A percentile compares a stretch with the other conserved stretches of the same genome.
These are phyloP conservation scores for Cystobasidium tubakii DNA, from an alignment of 768 basidiomycete genomes.

Conservation along the genomic window DNA sequence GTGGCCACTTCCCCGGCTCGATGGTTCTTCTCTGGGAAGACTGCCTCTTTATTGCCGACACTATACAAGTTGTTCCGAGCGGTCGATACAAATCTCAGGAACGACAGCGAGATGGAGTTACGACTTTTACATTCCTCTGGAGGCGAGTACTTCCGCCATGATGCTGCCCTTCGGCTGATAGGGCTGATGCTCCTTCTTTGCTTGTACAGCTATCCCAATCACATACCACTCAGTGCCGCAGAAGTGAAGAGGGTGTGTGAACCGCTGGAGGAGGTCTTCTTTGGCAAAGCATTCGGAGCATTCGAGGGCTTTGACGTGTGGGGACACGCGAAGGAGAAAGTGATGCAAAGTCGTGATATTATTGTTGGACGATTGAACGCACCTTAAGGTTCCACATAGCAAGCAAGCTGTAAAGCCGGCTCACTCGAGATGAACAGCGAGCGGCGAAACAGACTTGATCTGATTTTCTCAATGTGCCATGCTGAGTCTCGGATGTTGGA, in stretches of 20 bases:
- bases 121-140: conserved; percentile 29
- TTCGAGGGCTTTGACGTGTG: conserved; percentile 30
- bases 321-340: conserved; percentile 35
- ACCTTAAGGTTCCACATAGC: not conserved
- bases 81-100: conserved; percentile 26
- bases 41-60: conserved; percentile 35
- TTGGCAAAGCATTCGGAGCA: conserved; percentile 36
- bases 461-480: too few relatives aligned
- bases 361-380: not conserved
- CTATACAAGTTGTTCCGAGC: conserved; percentile 33
- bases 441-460: too few relatives aligned
- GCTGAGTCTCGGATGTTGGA: too few relatives aligned
- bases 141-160: conserved; percentile 11
- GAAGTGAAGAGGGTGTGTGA: conserved; percentile 29
- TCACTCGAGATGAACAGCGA: too few relatives aligned
- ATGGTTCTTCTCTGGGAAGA: conserved; percentile 37
- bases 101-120: conserved; percentile 27
- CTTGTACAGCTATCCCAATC: conserved; percentile 34
- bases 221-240: conserved; percentile 27
- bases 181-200: not conserved
- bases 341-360: conserved; percentile 31
- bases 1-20: conserved; percentile 37
- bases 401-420: too few relatives aligned
- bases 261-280: conserved; percentile 31
- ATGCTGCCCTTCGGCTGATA: not conserved